Conservation (phyloP, 1,284 basidiomycete genomes). For the Ceratobasidium sp. region DNA sequence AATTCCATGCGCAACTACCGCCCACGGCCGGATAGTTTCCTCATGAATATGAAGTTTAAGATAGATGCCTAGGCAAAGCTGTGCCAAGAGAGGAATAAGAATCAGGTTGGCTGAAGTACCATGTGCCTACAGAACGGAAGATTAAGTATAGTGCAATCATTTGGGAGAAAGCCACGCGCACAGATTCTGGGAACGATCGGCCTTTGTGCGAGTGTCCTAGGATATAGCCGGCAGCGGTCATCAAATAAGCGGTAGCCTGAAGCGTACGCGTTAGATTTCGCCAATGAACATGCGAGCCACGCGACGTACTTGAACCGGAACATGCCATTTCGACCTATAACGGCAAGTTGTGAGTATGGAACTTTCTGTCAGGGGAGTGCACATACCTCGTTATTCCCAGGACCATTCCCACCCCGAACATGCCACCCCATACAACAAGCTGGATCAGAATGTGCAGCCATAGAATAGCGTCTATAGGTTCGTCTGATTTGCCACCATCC, state of each 20-base stretch:
- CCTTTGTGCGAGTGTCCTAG: slow-evolving; percentile 86
- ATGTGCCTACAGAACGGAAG: slow-evolving; percentile 58
- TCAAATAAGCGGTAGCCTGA: slow-evolving; percentile 71
- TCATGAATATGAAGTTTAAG: slow-evolving; percentile 94
- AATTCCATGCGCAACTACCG: slow-evolving; percentile 78
- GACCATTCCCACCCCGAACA: slow-evolving; percentile 90
- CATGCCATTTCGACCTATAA: slow-evolving; percentile 74
- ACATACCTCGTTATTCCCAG: slow-evolving; percentile 76
- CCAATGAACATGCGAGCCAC: slow-evolving; percentile 3
- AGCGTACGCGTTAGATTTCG: slow-evolving; percentile 44
- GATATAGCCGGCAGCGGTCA: slow-evolving; percentile 76
- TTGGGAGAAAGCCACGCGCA: slow-evolving; percentile 46
- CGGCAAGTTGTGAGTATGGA: neutral
- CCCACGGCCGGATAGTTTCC: slow-evolving; percentile 74
- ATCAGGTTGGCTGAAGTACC: slow-evolving; percentile 77
- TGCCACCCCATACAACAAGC: slow-evolving; percentile 77
- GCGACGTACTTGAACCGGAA: slow-evolving; percentile 76
- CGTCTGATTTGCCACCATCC: slow-evolving; percentile 62
- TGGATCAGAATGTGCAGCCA: slow-evolving; percentile 85
- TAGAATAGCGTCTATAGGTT: slow-evolving; percentile 79
- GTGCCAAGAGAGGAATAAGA: slow-evolving; percentile 70
- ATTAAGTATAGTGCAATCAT: slow-evolving; percentile 15
- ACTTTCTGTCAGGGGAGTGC: slow-evolving; percentile 20
- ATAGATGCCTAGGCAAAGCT: slow-evolving; percentile 84
- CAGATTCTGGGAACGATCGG: slow-evolving; percentile 73